These are phyloP conservation scores for Calocera viscosa DNA, from an alignment of 768 basidiomycete genomes.

Conservation along the genomic window DNA sequence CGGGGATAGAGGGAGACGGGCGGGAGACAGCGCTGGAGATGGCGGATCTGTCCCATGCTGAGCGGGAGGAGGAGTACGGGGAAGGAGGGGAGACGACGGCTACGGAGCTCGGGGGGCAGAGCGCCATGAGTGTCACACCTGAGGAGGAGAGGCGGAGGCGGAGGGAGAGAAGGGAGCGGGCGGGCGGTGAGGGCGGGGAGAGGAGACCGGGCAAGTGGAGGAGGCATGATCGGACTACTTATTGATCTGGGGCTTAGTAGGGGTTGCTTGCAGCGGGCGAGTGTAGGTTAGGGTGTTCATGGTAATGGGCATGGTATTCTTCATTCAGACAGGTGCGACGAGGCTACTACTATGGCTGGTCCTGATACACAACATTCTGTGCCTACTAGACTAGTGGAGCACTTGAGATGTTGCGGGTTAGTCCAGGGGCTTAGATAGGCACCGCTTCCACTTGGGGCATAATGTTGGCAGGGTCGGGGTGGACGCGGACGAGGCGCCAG, in stretches of 20 bases:
- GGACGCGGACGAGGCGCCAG: constrained; percentile 48
- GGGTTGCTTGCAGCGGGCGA: too few relatives aligned
- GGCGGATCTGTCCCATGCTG: background rate
- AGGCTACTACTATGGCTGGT: too few relatives aligned
- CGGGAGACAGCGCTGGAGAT: background rate
- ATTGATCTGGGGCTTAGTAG: background rate
- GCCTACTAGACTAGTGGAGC: too few relatives aligned
- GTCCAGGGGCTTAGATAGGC: background rate
- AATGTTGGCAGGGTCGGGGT: background rate
- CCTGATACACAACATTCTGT: too few relatives aligned
- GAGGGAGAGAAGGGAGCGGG: background rate
- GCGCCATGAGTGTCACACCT: background rate
- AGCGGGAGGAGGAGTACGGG: background rate
- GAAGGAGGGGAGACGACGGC: background rate
- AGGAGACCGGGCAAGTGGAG: constrained; percentile 2
- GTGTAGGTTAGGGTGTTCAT: too few relatives aligned
- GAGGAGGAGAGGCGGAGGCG: background rate
- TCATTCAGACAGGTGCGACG: too few relatives aligned
- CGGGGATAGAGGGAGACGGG: background rate
- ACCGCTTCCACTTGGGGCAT: background rate
- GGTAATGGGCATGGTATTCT: too few relatives aligned
- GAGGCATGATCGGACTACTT: constrained; percentile 6
- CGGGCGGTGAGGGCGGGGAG: background rate
- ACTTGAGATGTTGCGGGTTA: too few relatives aligned
- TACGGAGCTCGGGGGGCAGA: background rate